These are phyloP conservation scores for Coniochaeta sp. DNA, from an alignment of 2,329 filamentous ascomycete species.

Conservation along the genomic window DNA sequence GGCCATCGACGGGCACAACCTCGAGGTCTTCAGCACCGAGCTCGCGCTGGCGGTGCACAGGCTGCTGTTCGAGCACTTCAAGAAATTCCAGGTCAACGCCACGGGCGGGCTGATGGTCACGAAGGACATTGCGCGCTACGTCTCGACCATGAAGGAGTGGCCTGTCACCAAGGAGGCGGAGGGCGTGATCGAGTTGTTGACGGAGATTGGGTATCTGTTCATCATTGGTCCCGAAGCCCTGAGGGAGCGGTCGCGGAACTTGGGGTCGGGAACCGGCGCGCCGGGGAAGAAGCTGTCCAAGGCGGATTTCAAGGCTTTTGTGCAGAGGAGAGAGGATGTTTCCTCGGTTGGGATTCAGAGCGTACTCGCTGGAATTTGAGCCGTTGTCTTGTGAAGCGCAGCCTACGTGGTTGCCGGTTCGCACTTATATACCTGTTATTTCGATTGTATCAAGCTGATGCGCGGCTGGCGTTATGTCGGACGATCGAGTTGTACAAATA, in stretches of 20 bases:
- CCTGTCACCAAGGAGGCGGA: constrained; percentile 62
- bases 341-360: constrained; percentile 75
- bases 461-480: neutral
- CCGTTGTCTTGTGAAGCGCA: neutral
- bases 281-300: constrained; percentile 51
- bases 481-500: neutral
- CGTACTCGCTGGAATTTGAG: constrained; percentile 60
- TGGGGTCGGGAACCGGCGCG: constrained; percentile 35
- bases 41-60: constrained; percentile 71
- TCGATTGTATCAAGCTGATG: neutral
- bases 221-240: constrained; percentile 82
- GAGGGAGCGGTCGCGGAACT: constrained; percentile 59
- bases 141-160: constrained; percentile 79
- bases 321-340: constrained; percentile 78
- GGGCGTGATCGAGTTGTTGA: constrained; percentile 71
- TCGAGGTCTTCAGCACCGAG: constrained; percentile 76
- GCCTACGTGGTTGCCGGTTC: neutral
- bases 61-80: constrained; percentile 86
- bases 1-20: constrained; percentile 76
- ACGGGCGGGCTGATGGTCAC: constrained; percentile 92
- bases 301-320: constrained; percentile 74
- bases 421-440: neutral
- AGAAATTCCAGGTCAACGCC: constrained; percentile 87
- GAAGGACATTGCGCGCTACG: constrained; percentile 93
- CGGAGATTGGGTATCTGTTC: constrained; percentile 92